Base-by-base conservation (phyloP, 2,329 filamentous ascomycete species). In the Exophiala viscosa region DNA sequence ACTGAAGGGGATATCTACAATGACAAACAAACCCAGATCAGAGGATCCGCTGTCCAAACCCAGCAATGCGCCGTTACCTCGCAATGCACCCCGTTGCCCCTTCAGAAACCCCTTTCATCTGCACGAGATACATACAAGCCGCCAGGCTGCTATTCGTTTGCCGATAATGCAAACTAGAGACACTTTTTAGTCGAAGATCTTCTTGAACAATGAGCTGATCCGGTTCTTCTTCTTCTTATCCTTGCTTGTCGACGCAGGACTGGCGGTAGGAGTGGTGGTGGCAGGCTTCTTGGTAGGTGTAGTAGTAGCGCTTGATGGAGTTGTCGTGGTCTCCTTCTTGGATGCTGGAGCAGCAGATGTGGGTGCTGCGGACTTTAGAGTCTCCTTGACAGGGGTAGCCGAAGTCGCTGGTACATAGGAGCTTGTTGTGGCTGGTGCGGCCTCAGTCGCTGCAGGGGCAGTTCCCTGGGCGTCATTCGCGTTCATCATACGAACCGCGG, bases 211-310 rank as follows among this genome's bases (percentile, higher is more conserved):
- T 62, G 87, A 79, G 69, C 83, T 86, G 54, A 85, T 63, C 48
- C 84, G 77, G 69, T 81, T 76, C 75, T 83, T 84, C 76, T 84
- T 85, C 76, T 86, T 87, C 73, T 81, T 83, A 46, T 82, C 76
- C 13, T 73, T 70, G 49, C 71, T 69, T 11, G 60, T 61, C 31
- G 59, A 59, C 13, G 54, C 43, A 40, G 60, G 55, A 15, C 59
- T 59, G 45, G 54, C 51, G 28, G 55, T 49, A 8, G 65, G 65
- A 28, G 68, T 64, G 31, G 64, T 64, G 13, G 68, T 61, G 56
- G 54, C 54, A 42, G 50, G 56, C 47, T 59, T 64, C 45, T 57
- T 55, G 14, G 51, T 49, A 6, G 51, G 49, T 34, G 59, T 61
- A 8, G 46, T 45, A 14, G 50, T 45, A 3, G 39, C 45, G 35